Evolutionary conservation across 163 green algal genomes (phyloP).

Genomic region (Scenedesmus sp.): DNA sequence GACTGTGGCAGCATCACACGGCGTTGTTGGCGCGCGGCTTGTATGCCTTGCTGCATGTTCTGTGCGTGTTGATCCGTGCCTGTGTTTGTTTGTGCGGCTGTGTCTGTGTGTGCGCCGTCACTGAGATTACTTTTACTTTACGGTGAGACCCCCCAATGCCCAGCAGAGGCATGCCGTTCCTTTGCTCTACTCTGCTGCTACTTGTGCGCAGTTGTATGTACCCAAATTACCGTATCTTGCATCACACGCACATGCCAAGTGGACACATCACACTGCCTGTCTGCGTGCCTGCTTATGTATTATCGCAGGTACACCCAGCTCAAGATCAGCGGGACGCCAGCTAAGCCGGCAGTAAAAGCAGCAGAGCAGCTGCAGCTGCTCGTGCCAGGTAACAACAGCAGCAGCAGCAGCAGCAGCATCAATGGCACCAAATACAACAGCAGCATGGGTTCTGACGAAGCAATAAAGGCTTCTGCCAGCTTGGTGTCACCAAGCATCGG

Average conservation of each 20-base stretch:
- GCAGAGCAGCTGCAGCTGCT: background rate
- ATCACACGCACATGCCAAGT: no score
- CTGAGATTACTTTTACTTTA: no score
- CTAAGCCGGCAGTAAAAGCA: constrained; percentile 3
- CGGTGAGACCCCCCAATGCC: no score
- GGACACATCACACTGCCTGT: no score
- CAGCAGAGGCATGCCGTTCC: no score
- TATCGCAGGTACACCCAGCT: constrained; percentile 68
- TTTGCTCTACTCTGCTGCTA: no score
- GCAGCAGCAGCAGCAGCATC: background rate
- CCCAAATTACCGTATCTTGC: no score
- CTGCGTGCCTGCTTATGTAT: background rate
- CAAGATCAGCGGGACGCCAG: constrained; percentile 53
- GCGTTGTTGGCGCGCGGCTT: no score
- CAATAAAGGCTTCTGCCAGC: background rate
- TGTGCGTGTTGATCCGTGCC: no score
- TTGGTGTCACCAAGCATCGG: background rate
- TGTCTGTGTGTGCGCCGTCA: no score
- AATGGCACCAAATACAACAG: background rate
- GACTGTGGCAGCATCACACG: no score
- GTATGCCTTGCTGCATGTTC: background rate
- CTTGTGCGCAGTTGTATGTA: no score
- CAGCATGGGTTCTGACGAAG: background rate
- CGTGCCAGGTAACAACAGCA: background rate
- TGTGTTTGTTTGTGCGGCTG: background rate